phyloP scores from a whole-genome alignment of 2,329 filamentous ascomycete genomes.

The Byssothecium circinans region DNA sequence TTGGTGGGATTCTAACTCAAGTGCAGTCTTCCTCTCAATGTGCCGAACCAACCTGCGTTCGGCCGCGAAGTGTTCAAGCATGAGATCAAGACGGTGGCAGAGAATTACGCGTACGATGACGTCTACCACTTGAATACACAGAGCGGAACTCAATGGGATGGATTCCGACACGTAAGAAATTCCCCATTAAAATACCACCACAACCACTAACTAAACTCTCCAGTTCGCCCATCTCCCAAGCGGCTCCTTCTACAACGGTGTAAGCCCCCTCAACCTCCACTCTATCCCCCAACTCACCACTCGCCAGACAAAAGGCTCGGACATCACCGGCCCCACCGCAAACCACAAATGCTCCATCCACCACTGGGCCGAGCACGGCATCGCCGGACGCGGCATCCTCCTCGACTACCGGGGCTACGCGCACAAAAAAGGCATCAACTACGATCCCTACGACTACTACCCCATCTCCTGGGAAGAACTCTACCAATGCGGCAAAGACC shows the following conservation, averaged over 20 bases:
- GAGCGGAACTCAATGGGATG: slow-evolving; percentile 51
- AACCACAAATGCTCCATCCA: slow-evolving; percentile 52
- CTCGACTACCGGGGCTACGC: slow-evolving; percentile 50
- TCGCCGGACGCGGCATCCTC: slow-evolving; percentile 49
- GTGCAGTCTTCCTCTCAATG: slow-evolving; percentile 53
- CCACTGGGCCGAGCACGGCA: slow-evolving; percentile 50
- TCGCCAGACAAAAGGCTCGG: slow-evolving; percentile 42
- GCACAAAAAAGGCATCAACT: slow-evolving; percentile 45
- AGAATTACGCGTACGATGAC: slow-evolving; percentile 47
- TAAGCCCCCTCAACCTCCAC: slow-evolving; percentile 13
- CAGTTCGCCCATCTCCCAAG: slow-evolving; percentile 44
- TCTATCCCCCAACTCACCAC: background rate
- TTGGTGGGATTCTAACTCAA: slow-evolving; percentile 7
- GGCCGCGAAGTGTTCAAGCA: slow-evolving; percentile 57
- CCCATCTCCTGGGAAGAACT: slow-evolving; percentile 52
- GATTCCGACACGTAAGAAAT: slow-evolving; percentile 44
- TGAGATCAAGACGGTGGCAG: slow-evolving; percentile 51
- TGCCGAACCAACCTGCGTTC: slow-evolving; percentile 57
- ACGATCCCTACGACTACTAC: slow-evolving; percentile 47
- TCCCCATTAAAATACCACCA: background rate
- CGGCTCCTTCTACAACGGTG: slow-evolving; percentile 47
- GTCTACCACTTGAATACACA: slow-evolving; percentile 49
- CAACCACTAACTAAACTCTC: background rate
- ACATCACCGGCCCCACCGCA: slow-evolving; percentile 44
- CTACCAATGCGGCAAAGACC: slow-evolving; percentile 59